Percentiles rank a stretch among this genome's conserved stretches.
phyloP scores from a whole-genome alignment of 2,329 filamentous ascomycete species.

The Emmonsiellopsis sp. region DNA sequence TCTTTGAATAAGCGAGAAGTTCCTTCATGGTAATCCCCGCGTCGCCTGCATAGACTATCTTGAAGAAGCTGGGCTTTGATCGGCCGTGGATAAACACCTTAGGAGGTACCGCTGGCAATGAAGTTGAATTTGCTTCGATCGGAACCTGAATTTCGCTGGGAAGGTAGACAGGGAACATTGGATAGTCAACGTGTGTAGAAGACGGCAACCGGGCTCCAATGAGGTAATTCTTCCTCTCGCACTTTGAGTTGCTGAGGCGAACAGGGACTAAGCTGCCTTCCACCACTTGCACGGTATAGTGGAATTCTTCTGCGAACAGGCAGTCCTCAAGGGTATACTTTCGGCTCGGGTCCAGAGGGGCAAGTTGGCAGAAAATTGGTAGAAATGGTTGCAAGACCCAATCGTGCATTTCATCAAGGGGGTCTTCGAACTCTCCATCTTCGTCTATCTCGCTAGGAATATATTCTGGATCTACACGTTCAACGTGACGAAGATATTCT shows the following conservation, averaged over 20 bases:
- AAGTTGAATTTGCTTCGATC: constrained; percentile 6
- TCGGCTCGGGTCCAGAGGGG: constrained; percentile 5
- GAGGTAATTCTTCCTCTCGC: constrained; percentile 1
- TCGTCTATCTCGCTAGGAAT: constrained; percentile 4
- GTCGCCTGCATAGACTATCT: constrained; percentile 12
- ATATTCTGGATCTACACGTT: constrained; percentile 10
- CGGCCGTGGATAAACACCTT: constrained; percentile 11
- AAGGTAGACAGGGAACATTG: constrained; percentile 10
- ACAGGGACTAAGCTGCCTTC: constrained; percentile 2
- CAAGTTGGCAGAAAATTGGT: constrained; percentile 7
- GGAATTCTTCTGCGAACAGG: constrained; percentile 11
- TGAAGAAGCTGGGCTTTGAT: constrained; percentile 12
- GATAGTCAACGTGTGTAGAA: constrained; percentile 9
- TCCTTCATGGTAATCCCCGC: constrained; percentile 6
- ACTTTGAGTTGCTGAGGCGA: not conserved
- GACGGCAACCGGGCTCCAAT: constrained; percentile 4
- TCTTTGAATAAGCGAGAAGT: constrained; percentile 7
- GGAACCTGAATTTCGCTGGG: constrained; percentile 9
- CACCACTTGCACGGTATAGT: constrained; percentile 7
- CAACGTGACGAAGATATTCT: constrained; percentile 10
- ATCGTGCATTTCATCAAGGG: constrained; percentile 10
- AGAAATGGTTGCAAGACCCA: constrained; percentile 11
- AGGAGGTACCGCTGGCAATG: constrained; percentile 11
- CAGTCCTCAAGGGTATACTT: constrained; percentile 11
- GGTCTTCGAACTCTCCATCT: constrained; percentile 9